phyloP scores from a whole-genome alignment of 2,329 filamentous ascomycete species.

The Cercospora sp. region DNA sequence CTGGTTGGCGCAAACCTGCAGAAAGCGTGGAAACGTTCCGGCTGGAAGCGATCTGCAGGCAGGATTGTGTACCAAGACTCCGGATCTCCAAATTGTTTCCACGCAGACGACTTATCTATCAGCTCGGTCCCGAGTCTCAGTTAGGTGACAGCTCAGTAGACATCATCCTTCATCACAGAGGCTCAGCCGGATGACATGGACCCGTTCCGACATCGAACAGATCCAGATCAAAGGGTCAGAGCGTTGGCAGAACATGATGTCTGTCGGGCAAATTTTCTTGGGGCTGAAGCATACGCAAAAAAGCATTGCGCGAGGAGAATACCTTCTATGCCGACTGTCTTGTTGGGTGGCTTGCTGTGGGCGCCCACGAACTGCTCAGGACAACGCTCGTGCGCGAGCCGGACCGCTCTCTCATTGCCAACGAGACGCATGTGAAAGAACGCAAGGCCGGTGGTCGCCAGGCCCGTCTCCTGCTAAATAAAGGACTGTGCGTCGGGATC shows the following conservation, averaged over 20 bases:
- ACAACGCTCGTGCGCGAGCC: background rate
- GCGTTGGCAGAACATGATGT: background rate
- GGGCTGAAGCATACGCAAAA: background rate
- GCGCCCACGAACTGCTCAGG: background rate
- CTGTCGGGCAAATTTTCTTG: background rate
- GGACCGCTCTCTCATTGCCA: background rate
- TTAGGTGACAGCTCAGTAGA: background rate
- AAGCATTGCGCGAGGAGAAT: background rate
- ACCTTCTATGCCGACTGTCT: background rate
- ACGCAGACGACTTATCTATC: background rate
- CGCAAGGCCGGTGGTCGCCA: background rate
- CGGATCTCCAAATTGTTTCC: slow-evolving; percentile 8
- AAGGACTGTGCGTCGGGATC: slow-evolving; percentile 1
- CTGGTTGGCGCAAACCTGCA: background rate
- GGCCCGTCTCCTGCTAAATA: slow-evolving; percentile 6
- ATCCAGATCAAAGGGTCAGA: background rate
- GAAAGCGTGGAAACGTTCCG: background rate
- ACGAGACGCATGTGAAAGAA: background rate
- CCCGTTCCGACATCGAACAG: background rate
- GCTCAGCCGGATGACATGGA: background rate
- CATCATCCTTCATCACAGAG: slow-evolving; percentile 4
- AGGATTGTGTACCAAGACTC: slow-evolving; percentile 1
- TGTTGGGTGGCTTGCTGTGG: background rate
- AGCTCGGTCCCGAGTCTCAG: slow-evolving; percentile 13
- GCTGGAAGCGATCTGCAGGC: background rate